Evolutionary conservation across 108 stramenopile species (phyloP), one percentile per base, ranked within the genome.

Genomic region (Cyclotella atomus): DNA sequence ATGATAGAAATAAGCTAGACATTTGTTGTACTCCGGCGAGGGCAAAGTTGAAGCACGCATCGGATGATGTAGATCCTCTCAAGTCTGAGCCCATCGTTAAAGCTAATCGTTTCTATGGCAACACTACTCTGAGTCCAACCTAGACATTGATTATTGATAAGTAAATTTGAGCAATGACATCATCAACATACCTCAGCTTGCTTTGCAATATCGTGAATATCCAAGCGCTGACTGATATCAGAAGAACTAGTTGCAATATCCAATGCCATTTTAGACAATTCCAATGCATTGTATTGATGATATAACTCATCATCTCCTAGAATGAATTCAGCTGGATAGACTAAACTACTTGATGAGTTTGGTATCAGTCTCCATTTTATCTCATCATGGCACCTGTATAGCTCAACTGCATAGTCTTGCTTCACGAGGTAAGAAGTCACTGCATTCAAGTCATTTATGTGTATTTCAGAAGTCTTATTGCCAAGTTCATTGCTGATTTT

Each of bases 21-120:
- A 33, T 54, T 14, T 69, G 33, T 6, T 64, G 56, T 1, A 82
- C 62, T 20, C 75, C 75, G 17, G 76, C 69, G 6, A 82, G 70
- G 68, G 70, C 61, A 49, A 82, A 76, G 35, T 71, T 66, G 41
- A 77, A 82, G 35, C 73, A 74, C 35, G 81, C 76, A 66, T 77
- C 81, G 17, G 75, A 70, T 3, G 81, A 71, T 20, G 63, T 65
- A 14, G 27, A 29, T 2, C 81, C 81, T 47, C 81, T 54, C 23
- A 72, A 41, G 20, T 82, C 81, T 25, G 81, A 67, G 1, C 75
- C 81, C 46, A 73, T 27, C 8, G 81, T 77, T 36, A 76, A 57
- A 14, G 2, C 7, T 9, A 77, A 35, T 64, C 76, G 36, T 38
- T 72, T 67, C 81, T 79, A 60, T 30, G 19, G 28, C 7, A 20